Base-by-base conservation (phyloP, 2,329 filamentous ascomycete genomes). In the Stachybotrys chartarum region DNA sequence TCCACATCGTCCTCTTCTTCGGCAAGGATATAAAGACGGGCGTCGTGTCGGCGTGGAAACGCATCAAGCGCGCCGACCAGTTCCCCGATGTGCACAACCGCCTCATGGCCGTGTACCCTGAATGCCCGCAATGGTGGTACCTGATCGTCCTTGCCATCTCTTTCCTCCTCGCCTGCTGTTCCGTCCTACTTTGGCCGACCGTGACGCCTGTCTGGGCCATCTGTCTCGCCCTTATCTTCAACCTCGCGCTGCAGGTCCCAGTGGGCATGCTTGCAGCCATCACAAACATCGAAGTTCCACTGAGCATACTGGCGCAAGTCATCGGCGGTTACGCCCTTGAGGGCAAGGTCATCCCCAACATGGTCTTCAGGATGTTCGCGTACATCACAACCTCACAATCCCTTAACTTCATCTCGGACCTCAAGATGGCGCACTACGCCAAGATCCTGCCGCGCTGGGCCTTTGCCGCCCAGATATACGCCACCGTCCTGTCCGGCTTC, bases 321-420 rank as follows among this genome's bases (percentile, higher is more conserved):
- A 75, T 89, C 42, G 77, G 83, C 54, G 85, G 85, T 1, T 87
- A 88, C 66, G 82, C 86, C 68, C 75, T 85, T 44, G 85, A 84
- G 0, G 85, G 85, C 8, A 75, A 75, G 3, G 82, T 84, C 1
- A 74, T 88, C 50, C 83, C 83, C 6, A 83, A 87, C 75, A 88
- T 89, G 84, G 76, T 88, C 65, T 88, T 88, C 75, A 87, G 86
- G 67, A 85, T 82, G 57, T 87, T 83, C 58, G 81, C 82, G 52
- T 86, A 83, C 63, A 80, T 86, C 57, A 80, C 76, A 64, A 84
- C 85, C 74, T 75, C 75, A 18, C 81, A 86, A 64, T 82, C 79
- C 0, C 71, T 85, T 51, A 80, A 77, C 64, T 85, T 85, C 63
- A 69, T 74, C 3, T 76, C 82, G 60, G 82, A 86, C 60, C 73